Conservation (phyloP, 2,329 filamentous ascomycete genomes). For the Thielaviopsis ethacetica region DNA sequence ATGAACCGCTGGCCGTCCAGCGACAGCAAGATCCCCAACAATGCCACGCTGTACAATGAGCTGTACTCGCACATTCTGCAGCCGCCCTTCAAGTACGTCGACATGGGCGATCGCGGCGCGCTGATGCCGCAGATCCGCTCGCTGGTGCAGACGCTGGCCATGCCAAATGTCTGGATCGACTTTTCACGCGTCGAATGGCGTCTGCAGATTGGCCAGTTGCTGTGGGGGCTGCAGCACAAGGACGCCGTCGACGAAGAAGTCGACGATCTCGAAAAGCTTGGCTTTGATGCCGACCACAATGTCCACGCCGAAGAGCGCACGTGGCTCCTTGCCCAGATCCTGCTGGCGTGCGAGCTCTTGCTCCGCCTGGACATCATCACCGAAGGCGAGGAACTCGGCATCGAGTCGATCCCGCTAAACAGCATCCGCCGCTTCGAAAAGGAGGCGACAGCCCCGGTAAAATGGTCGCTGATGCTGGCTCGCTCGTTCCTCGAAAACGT, state of each 20-base stretch:
- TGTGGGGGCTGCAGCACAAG: conserved; percentile 43
- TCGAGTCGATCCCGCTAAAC: conserved; percentile 33
- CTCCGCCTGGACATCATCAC: conserved; percentile 47
- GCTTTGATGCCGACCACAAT: conserved; percentile 19
- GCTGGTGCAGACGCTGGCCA: conserved; percentile 46
- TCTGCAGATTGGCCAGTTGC: conserved; percentile 52
- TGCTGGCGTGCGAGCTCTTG: conserved; percentile 49
- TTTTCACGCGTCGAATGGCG: conserved; percentile 62
- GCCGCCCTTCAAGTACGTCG: conserved; percentile 38
- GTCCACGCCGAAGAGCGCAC: conserved; percentile 46
- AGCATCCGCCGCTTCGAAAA: conserved; percentile 46
- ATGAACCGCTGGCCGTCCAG: conserved; percentile 24
- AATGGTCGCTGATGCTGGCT: conserved; percentile 50
- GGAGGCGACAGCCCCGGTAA: conserved; percentile 43
- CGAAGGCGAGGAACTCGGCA: conserved; percentile 38
- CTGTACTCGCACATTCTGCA: conserved; percentile 44
- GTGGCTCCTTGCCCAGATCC: conserved; percentile 49
- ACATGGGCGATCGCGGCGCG: conserved; percentile 41
- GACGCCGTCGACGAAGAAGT: conserved; percentile 37
- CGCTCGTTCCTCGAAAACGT: conserved; percentile 54
- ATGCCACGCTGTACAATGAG: conserved; percentile 41
- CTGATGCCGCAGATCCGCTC: conserved; percentile 55
- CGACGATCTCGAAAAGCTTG: conserved; percentile 24
- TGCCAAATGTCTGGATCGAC: conserved; percentile 56
- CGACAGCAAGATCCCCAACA: conserved; percentile 10